Evolutionary conservation across 2,329 filamentous ascomycete genomes (phyloP).

Genomic region (Mycosphaerella sp.): DNA sequence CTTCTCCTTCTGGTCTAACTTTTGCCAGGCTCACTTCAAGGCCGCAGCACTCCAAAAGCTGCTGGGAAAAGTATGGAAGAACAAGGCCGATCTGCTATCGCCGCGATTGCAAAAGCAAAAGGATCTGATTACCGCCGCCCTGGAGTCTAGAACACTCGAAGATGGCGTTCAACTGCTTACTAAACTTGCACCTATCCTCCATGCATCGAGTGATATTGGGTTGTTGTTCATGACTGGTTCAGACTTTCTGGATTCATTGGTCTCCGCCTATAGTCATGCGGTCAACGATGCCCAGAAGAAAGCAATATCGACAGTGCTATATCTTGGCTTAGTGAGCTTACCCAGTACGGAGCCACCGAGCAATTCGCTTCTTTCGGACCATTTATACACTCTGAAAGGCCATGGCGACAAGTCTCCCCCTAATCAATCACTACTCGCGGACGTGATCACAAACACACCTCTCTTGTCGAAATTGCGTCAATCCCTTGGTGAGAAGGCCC

Average conservation of each 20-base stretch:
- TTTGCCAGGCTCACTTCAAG: constrained; percentile 62
- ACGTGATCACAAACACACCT: constrained; percentile 74
- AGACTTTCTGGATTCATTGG: constrained; percentile 76
- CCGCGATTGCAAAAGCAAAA: constrained; percentile 55
- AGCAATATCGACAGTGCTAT: constrained; percentile 64
- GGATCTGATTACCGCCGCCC: constrained; percentile 53
- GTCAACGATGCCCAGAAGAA: constrained; percentile 56
- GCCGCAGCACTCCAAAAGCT: constrained; percentile 50
- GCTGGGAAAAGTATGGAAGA: constrained; percentile 49
- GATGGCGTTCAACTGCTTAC: constrained; percentile 38
- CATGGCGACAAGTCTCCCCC: constrained; percentile 58
- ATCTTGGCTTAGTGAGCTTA: constrained; percentile 67
- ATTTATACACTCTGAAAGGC: constrained; percentile 72
- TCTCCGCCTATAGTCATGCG: constrained; percentile 58
- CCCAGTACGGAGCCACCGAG: constrained; percentile 62
- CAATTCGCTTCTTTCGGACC: constrained; percentile 70
- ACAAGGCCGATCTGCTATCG: constrained; percentile 48
- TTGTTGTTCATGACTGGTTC: constrained; percentile 71
- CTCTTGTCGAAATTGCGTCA: constrained; percentile 59
- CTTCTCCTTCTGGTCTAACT: constrained; percentile 63
- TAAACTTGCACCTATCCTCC: constrained; percentile 58
- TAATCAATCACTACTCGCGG: constrained; percentile 62
- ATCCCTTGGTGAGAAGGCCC: constrained; percentile 47
- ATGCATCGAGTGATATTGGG: constrained; percentile 52
- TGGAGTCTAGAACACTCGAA: constrained; percentile 49